A percentile compares a stretch with the other conserved stretches of the same genome.
These are phyloP conservation scores for Fusarium cicatricum DNA, from an alignment of 2,329 filamentous ascomycete genomes.

Conservation along the genomic window DNA sequence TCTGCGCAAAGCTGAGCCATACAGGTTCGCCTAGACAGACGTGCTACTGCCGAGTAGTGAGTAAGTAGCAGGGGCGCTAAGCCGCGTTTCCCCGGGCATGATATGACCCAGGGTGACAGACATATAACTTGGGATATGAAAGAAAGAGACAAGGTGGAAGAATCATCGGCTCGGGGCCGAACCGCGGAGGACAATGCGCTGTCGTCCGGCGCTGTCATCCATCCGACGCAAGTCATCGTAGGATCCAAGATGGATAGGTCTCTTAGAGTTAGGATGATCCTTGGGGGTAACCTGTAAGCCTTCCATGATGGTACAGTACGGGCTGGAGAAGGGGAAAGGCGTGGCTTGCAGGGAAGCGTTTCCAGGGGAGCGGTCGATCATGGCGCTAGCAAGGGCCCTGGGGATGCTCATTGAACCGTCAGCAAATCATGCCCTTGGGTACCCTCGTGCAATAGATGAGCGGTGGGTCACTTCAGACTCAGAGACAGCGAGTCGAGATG, in stretches of 20 bases:
- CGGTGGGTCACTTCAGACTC: neutral
- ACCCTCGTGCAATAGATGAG: slow-evolving; percentile 2
- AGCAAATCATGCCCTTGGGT: neutral
- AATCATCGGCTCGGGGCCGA: too few species aligned
- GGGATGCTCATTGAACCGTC: too few species aligned
- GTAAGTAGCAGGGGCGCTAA: too few species aligned
- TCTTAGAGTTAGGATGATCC: neutral
- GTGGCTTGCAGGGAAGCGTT: slow-evolving; percentile 27
- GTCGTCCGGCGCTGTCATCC: too few species aligned
- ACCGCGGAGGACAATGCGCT: too few species aligned
- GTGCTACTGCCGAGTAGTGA: too few species aligned
- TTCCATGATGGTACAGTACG: neutral
- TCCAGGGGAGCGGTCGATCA: slow-evolving; percentile 38
- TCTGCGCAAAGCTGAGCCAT: neutral
- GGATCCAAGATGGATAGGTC: neutral
- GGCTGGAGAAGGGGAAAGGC: slow-evolving; percentile 3
- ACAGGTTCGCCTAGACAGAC: too few species aligned
- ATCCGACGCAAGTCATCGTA: too few species aligned
- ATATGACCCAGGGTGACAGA: too few species aligned
- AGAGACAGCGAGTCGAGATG: neutral
- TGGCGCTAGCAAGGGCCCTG: slow-evolving; percentile 26
- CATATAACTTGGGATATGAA: too few species aligned
- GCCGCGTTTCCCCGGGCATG: too few species aligned
- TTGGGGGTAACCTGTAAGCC: neutral
- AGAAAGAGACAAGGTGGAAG: too few species aligned